phyloP scores from a whole-genome alignment of 495 filamentous ascomycete species.

The Lepraria neglecta region DNA sequence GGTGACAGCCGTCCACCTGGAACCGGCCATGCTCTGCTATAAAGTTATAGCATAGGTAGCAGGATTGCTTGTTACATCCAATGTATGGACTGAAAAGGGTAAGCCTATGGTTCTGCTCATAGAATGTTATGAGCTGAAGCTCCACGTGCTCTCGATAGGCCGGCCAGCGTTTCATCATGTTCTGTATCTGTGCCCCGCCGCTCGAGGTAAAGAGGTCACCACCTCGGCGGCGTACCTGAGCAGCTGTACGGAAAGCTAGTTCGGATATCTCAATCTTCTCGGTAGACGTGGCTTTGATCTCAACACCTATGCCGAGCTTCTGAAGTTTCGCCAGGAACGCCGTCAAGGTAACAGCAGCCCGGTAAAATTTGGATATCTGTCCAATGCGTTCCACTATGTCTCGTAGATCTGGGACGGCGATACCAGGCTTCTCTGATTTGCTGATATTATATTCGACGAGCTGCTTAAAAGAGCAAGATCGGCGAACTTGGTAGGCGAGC shows the following conservation, averaged over 20 bases:
- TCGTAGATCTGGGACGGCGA: constrained; percentile 4
- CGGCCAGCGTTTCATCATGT: constrained; percentile 16
- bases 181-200: constrained; percentile 6
- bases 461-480: constrained; percentile 17
- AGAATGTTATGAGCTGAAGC: constrained; percentile 17
- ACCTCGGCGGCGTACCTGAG: constrained; percentile 9
- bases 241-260: constrained; percentile 11
- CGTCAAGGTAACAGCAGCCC: constrained; percentile 16
- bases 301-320: constrained; percentile 10
- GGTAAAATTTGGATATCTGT: constrained; percentile 21
- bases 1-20: constrained; percentile 18
- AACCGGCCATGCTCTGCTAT: constrained; percentile 17
- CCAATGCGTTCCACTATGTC: constrained; percentile 17
- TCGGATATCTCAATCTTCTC: constrained; percentile 9
- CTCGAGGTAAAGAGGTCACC: not conserved
- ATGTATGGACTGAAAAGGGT: constrained; percentile 16
- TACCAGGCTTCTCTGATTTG: constrained; percentile 12
- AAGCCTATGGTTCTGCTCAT: constrained; percentile 14
- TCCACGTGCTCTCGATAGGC: constrained; percentile 18
- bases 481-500: constrained; percentile 18
- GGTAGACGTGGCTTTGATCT: constrained; percentile 4
- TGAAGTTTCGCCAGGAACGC: constrained; percentile 12
- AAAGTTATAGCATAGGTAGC: constrained; percentile 18
- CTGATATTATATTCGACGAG: constrained; percentile 17
- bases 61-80: constrained; percentile 18